phyloP scores from a whole-genome alignment of 1,284 basidiomycete species.

The Erythrobasidium hasegawianum region DNA sequence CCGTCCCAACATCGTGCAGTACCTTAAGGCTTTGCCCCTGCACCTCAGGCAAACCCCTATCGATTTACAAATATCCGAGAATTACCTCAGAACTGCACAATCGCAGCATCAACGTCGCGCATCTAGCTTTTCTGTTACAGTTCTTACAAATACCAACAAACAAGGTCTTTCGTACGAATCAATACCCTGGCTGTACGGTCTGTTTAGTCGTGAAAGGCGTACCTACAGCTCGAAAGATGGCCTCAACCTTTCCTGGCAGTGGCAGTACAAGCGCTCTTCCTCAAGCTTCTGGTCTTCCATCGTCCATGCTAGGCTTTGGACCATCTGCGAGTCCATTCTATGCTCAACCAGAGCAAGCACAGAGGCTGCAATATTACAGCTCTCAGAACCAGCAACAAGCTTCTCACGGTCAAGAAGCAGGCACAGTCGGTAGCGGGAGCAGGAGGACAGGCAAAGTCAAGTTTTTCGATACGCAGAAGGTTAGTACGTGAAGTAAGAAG shows the following conservation, averaged over 20 bases:
- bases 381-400: conserved; percentile 7
- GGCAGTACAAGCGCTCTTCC: not conserved
- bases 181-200: too few relatives aligned
- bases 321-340: conserved; percentile 1
- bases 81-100: too few relatives aligned
- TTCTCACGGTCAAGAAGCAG: not conserved
- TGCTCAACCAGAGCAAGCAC: conserved; percentile 5
- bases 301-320: conserved; percentile 29
- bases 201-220: too few relatives aligned
- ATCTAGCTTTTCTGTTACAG: too few relatives aligned
- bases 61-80: too few relatives aligned
- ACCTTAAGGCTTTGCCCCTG: too few relatives aligned
- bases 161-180: too few relatives aligned
- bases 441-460: conserved; percentile 33
- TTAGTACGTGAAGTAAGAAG: conserved; percentile 3
- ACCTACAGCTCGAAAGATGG: conserved; percentile 10
- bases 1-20: too few relatives aligned
- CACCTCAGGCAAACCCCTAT: too few relatives aligned
- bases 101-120: too few relatives aligned
- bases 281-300: not conserved
- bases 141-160: too few relatives aligned
- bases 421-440: not conserved
- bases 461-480: conserved; percentile 37
- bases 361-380: conserved; percentile 23
- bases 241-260: conserved; percentile 11